Evolutionary conservation across 345 rosid species (phyloP).

Genomic region (Abelmoschus esculentus): DNA sequence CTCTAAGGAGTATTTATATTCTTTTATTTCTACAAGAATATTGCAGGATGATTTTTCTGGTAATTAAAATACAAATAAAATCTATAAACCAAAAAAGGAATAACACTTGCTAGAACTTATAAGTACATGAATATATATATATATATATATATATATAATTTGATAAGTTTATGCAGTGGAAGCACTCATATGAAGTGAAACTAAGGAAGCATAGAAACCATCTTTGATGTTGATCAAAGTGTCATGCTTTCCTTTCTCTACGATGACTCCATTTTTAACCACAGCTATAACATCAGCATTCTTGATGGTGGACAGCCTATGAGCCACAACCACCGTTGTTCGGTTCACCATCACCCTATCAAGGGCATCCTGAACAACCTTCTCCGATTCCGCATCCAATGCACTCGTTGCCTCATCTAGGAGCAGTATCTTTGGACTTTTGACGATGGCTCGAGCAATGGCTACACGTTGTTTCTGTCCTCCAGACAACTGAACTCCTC

Average conservation of each 20-base stretch:
- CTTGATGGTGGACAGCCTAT: conserved; percentile 54
- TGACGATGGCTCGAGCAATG: conserved; percentile 66
- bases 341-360: conserved; percentile 51
- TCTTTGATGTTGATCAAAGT: conserved; percentile 34
- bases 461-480: conserved; percentile 82
- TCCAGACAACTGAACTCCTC: conserved; percentile 65
- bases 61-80: not conserved
- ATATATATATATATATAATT: not conserved
- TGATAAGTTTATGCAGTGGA: conserved; percentile 9
- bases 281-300: conserved; percentile 58
- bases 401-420: conserved; percentile 76
- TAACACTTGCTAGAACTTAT: not conserved
- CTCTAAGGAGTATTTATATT: not conserved
- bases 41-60: too few relatives aligned
- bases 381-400: conserved; percentile 62
- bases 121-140: not conserved
- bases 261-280: conserved; percentile 48
- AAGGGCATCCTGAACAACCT: conserved; percentile 63
- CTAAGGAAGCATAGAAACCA: conserved; percentile 57
- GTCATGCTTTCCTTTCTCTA: conserved; percentile 62
- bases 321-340: conserved; percentile 59
- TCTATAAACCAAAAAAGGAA: not conserved
- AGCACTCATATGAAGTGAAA: conserved; percentile 44
- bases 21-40: too few relatives aligned
- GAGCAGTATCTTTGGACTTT: conserved; percentile 53